Percentiles rank a stretch among this genome's conserved stretches.
phyloP scores from a whole-genome alignment of 2,329 filamentous ascomycete genomes.

The Penicillium thymicola region DNA sequence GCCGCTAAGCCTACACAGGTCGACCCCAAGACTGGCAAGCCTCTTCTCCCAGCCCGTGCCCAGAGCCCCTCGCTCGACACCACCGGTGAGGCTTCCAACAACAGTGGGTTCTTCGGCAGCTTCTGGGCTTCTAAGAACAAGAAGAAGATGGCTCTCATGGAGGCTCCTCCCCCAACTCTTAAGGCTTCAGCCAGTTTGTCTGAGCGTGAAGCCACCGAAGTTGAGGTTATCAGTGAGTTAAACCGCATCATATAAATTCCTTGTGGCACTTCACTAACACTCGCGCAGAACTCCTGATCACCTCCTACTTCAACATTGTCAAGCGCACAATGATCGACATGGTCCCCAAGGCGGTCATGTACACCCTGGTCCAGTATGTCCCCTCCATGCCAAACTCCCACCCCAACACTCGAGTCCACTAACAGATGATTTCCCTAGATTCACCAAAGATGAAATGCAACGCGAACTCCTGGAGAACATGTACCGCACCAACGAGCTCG shows the following conservation, averaged over 20 bases:
- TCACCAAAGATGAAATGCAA: slow-evolving; percentile 98
- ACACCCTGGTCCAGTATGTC: slow-evolving; percentile 88
- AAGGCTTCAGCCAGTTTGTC: slow-evolving; percentile 93
- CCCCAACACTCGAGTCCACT: neutral
- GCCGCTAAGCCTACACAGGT: slow-evolving; percentile 88
- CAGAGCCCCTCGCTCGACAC: slow-evolving; percentile 69
- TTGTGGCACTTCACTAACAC: slow-evolving; percentile 13
- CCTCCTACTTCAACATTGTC: slow-evolving; percentile 97
- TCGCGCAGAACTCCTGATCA: slow-evolving; percentile 78
- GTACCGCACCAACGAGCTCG: slow-evolving; percentile 86
- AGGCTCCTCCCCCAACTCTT: slow-evolving; percentile 83
- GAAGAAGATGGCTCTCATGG: slow-evolving; percentile 99
- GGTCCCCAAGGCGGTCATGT: slow-evolving; percentile 99
- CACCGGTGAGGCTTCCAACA: slow-evolving; percentile 54
- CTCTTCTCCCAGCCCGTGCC: slow-evolving; percentile 76
- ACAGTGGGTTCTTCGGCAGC: slow-evolving; percentile 89
- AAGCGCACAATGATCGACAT: slow-evolving; percentile 99
- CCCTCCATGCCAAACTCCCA: neutral
- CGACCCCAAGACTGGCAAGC: slow-evolving; percentile 97
- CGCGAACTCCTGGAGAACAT: slow-evolving; percentile 94
- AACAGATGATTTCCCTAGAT: slow-evolving; percentile 50
- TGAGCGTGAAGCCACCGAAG: slow-evolving; percentile 91
- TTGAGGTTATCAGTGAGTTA: slow-evolving; percentile 91
- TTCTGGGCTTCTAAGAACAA: slow-evolving; percentile 99
- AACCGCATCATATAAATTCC: neutral